Evolutionary conservation across 78 protist species (phyloP).

Genomic region (Salpingoeca rosetta): DNA sequence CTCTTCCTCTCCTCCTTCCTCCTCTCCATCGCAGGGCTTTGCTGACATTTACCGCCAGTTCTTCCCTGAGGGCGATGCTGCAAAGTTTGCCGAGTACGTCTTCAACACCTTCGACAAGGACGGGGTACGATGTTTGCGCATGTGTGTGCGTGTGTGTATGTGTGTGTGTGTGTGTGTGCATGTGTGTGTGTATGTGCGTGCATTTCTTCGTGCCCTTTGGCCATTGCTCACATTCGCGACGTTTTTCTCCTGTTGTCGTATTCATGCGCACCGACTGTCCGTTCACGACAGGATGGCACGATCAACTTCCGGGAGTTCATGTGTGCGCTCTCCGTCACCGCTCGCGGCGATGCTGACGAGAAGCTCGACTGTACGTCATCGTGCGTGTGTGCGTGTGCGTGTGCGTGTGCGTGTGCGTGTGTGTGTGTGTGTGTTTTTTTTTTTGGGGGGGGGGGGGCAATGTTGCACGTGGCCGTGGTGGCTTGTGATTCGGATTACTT

Average conservation of each 20-base stretch:
- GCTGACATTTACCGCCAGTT: constrained; percentile 6
- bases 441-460: too few species aligned
- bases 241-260: too few species aligned
- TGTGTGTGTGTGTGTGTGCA: not conserved
- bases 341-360: constrained; percentile 20
- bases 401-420: too few species aligned
- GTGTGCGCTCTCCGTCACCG: constrained; percentile 14
- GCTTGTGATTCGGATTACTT: not conserved
- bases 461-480: not conserved
- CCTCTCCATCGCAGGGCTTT: too few species aligned
- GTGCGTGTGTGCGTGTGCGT: not conserved
- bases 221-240: too few species aligned
- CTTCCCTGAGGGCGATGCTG: constrained; percentile 15
- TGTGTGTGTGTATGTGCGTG: not conserved
- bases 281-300: too few species aligned
- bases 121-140: not conserved
- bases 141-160: not conserved
- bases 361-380: constrained; percentile 28
- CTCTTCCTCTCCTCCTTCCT: too few species aligned
- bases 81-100: constrained; percentile 11
- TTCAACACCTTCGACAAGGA: constrained; percentile 12
- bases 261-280: too few species aligned
- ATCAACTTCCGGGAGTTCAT: constrained; percentile 25
- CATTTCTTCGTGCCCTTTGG: not conserved
- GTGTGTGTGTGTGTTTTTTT: too few species aligned